These are phyloP conservation scores for Blastobotrys parvus DNA, from an alignment of 805 yeast genomes.

Conservation along the genomic window DNA sequence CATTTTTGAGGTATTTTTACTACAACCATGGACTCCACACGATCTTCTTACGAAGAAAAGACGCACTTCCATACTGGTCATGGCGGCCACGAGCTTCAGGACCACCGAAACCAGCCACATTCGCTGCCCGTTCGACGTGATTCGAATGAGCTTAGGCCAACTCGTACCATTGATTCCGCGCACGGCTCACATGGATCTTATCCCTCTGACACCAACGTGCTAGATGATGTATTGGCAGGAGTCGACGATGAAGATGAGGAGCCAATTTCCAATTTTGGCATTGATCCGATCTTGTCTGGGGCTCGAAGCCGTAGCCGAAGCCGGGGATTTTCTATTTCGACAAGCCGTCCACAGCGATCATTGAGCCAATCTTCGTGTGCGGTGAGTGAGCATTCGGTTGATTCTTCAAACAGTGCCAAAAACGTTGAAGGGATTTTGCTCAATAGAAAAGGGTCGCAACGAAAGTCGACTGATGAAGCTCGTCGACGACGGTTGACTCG, in stretches of 20 bases:
- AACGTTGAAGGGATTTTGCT: slow-evolving; percentile 16
- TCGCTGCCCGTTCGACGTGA: slow-evolving; percentile 29
- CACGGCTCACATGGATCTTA: background rate
- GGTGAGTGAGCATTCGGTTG: slow-evolving; percentile 14
- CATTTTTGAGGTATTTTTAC: too few species aligned
- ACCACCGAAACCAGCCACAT: slow-evolving; percentile 43
- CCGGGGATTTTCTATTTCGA: background rate
- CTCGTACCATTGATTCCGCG: background rate
- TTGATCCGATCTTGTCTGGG: background rate
- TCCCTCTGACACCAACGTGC: background rate
- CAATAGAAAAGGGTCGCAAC: slow-evolving; percentile 6
- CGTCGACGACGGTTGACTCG: slow-evolving; percentile 16
- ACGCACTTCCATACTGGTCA: slow-evolving; percentile 1
- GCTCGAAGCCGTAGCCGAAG: background rate
- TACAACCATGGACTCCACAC: background rate
- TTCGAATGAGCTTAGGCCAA: slow-evolving; percentile 15
- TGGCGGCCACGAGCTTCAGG: slow-evolving; percentile 36
- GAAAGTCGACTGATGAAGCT: slow-evolving; percentile 1
- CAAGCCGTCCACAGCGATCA: background rate
- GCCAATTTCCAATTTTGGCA: slow-evolving; percentile 1
- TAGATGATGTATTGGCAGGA: background rate
- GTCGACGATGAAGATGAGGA: background rate
- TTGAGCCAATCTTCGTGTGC: slow-evolving; percentile 14
- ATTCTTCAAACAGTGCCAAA: slow-evolving; percentile 10
- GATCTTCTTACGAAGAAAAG: background rate